Evolutionary conservation across 768 basidiomycete species (phyloP), one percentile per base, ranked within the genome.

Genomic region (Termitomyces heimii): DNA sequence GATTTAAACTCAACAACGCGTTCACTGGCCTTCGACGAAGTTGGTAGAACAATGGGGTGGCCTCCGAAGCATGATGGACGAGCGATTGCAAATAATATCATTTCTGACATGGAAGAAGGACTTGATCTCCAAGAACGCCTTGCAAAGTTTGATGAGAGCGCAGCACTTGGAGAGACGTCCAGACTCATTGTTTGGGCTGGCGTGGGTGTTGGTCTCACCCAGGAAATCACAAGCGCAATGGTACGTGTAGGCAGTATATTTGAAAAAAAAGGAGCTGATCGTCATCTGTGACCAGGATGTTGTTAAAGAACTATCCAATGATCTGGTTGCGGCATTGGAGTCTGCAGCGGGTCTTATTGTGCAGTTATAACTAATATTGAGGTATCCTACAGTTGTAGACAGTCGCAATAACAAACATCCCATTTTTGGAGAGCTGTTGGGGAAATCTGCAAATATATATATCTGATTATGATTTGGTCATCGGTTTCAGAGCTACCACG

Each of bases 131-230:
- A 70, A 24, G 70, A 69, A 47, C 59, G 70, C 26, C 52, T 62
- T 44, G 58, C 50, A 47, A 65, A 54, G 43, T 68, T 65, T 35
- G 67, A 70, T 18, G 66, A 71, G 52, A 71, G 70, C 13, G 64
- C 61, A 12, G 62, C 55, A 51, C 62, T 63, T 4, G 68, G 69
- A 2, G 74, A 77, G 12, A 49, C 58, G 2, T 65, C 68, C 12
- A 57, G 73, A 5, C 61, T 73, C 18, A 62, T 77, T 2, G 64
- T 74, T 7, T 80, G 78, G 77, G 73, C 78, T 18, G 79, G 79
- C 24, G 67, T 71, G 24, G 76, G 76, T 10, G 71, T 71, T 12
- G 72, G 68, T 5, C 57, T 72, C 8, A 67, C 74, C 6, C 58
- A 65, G 31, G 32, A 47, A 22, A 54, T 61, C n/a, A 57, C 24